Evolutionary conservation across 768 basidiomycete genomes (phyloP).

Genomic region (Rhizopogon roseolus): DNA sequence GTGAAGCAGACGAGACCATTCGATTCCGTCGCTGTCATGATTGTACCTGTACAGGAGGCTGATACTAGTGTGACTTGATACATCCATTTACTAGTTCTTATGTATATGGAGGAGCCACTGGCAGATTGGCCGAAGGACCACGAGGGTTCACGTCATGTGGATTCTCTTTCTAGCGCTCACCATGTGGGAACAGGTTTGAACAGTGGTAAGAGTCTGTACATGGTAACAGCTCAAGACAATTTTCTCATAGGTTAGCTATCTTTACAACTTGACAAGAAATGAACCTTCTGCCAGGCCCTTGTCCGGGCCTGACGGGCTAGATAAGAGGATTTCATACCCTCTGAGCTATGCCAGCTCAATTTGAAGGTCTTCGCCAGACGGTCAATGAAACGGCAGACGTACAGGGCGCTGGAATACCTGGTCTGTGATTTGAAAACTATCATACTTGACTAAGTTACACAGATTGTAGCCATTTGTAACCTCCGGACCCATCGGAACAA

Average conservation of each 20-base stretch:
- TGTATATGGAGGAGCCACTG: background rate
- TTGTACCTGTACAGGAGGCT: background rate
- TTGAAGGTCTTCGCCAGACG: background rate
- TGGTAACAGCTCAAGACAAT: background rate
- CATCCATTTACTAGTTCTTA: background rate
- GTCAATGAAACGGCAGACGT: background rate
- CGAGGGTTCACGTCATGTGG: slow-evolving; percentile 1
- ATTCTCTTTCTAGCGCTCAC: background rate
- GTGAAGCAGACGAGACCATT: slow-evolving; percentile 84
- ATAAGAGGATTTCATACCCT: background rate
- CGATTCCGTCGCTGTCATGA: slow-evolving; percentile 13
- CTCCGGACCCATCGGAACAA: background rate
- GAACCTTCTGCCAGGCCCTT: background rate
- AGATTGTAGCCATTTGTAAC: background rate
- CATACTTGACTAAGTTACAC: background rate
- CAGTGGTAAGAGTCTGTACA: background rate
- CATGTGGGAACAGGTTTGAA: background rate
- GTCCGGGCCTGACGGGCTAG: background rate
- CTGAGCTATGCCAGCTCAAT: no score
- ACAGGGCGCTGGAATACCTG: background rate
- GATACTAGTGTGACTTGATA: background rate
- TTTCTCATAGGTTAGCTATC: slow-evolving; percentile 2
- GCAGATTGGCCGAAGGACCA: background rate
- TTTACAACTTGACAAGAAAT: slow-evolving; percentile 1
- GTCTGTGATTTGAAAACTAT: background rate